Evolutionary conservation across 169 alveolate species (phyloP).

Genomic region (Pseudocohnilembus persalinus): DNA sequence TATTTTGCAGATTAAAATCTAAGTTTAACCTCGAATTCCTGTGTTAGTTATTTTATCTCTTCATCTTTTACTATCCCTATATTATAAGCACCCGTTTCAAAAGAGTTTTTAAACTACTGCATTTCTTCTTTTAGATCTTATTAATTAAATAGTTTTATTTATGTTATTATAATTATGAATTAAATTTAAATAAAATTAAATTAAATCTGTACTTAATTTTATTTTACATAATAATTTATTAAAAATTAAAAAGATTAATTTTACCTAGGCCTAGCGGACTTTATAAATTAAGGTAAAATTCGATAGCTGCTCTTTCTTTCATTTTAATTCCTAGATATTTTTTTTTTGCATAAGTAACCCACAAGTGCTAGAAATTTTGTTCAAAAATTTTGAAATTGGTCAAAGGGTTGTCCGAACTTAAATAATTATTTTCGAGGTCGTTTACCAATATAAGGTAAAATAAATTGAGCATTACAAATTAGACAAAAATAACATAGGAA

Average conservation of each 20-base stretch:
- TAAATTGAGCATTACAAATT: conserved; percentile 73
- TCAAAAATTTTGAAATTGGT: conserved; percentile 65
- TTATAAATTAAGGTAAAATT: background rate
- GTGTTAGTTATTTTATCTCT: conserved; percentile 1
- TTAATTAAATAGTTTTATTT: no score
- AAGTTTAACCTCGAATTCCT: background rate
- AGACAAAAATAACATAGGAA: conserved; percentile 32
- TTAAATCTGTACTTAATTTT: no score
- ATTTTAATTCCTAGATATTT: conserved; percentile 56
- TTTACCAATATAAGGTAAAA: conserved; percentile 75
- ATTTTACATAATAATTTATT: no score
- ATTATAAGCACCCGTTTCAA: no score
- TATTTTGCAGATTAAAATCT: background rate
- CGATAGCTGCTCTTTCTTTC: conserved; percentile 22
- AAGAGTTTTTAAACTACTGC: no score
- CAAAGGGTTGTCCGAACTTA: conserved; percentile 76
- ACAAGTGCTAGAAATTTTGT: conserved; percentile 65
- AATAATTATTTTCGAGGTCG: conserved; percentile 78
- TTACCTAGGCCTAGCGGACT: conserved; percentile 13
- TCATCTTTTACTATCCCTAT: background rate
- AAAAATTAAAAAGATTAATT: no score
- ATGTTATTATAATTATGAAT: no score
- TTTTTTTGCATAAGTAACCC: conserved; percentile 69
- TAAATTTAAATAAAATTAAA: no score
- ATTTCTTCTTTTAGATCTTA: no score